Base-by-base conservation (phyloP, 805 yeast genomes). In the Wickerhamomyces queroliae region DNA sequence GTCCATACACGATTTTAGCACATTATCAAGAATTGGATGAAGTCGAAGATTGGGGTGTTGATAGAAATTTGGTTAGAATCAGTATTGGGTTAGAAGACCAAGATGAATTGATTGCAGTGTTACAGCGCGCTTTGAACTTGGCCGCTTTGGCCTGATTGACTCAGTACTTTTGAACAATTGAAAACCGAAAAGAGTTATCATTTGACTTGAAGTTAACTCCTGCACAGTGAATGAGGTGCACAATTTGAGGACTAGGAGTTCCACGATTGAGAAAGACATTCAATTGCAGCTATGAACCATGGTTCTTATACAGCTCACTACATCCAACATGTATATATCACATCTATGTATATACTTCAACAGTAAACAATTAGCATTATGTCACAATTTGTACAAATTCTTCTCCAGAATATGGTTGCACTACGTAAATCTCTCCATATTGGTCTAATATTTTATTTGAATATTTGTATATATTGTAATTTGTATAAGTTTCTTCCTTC, bases 1-100 rank as follows among this genome's bases (percentile, higher is more conserved):
- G 95, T 57, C 96, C 97, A 8, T 90, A 90, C 61, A 74, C 95
- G 7, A 75, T 90, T 35, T 67, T 90, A 43, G 95, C 95, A 3
- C 96, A 89, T 59, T 87, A 78, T 59, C 72, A 69, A 39, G 96
- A 89, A 59, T 63, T 88, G 41, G 91, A 86, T 43, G 88, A 80
- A 53, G 81, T 85, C 18, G 85, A 74, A 37, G 67, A 77, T 50
- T 89, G 87, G 81, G 95, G 93, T 2, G 86, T 89, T 24, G 95
- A 86, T 55, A 66, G 79, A 43, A 73, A 82, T 55, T 63, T 90
- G 45, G 79, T 90, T 35, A 70, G 97, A 56, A 71, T 90, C 40
- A 83, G 95, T 58, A 74, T 90, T 40, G 98, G 98, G 0, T 66
- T 89, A 37, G 98, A 90, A 58, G 86, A 81, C 34, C 68, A 71